phyloP scores from a whole-genome alignment of 331 rosid genomes.

The Rosa hybrid region DNA sequence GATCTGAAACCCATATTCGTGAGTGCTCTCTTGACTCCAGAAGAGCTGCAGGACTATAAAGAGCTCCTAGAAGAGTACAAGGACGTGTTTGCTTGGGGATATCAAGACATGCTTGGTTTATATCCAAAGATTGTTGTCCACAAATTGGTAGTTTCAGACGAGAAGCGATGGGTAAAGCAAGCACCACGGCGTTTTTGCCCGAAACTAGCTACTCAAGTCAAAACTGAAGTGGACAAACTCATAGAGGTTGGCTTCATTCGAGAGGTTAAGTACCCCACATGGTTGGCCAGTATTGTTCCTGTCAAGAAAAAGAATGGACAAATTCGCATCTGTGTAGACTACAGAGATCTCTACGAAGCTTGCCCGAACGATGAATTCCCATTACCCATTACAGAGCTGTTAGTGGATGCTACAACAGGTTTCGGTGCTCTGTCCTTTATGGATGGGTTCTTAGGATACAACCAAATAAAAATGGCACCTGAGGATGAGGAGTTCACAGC shows the following conservation, averaged over 20 bases:
- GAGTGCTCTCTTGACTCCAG: background rate
- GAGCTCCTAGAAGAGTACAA: background rate
- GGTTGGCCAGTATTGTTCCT: background rate
- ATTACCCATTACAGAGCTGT: background rate
- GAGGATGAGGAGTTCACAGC: background rate
- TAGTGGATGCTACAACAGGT: background rate
- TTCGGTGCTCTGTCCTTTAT: background rate
- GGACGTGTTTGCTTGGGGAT: background rate
- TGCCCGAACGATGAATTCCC: slow-evolving; percentile 7
- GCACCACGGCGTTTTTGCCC: background rate
- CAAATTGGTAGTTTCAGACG: background rate
- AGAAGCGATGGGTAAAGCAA: background rate
- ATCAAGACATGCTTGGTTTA: background rate
- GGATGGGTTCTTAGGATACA: background rate
- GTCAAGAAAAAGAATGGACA: background rate
- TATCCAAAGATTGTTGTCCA: background rate
- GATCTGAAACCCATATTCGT: background rate
- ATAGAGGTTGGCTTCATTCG: background rate
- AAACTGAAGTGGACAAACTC: background rate
- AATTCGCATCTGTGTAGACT: background rate
- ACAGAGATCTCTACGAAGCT: background rate
- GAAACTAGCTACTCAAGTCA: background rate
- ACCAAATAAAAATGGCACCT: background rate
- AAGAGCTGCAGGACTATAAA: background rate
- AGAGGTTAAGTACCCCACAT: background rate